These are phyloP conservation scores for Fusarium nelsonii DNA, from an alignment of 2,329 filamentous ascomycete genomes.

Conservation along the genomic window DNA sequence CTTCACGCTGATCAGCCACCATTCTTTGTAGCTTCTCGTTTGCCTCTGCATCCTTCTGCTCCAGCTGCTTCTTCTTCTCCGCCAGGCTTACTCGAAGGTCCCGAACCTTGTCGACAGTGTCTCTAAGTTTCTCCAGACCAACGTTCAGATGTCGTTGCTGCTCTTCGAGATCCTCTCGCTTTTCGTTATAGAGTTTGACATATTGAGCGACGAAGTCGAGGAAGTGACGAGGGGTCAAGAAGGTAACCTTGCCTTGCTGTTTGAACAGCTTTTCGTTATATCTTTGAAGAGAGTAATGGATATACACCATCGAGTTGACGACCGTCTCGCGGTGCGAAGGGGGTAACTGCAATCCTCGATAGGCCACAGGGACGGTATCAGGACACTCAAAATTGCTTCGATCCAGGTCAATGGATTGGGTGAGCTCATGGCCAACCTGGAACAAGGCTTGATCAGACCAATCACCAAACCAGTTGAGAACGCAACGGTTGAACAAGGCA, in stretches of 20 bases:
- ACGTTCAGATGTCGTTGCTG: constrained; percentile 99
- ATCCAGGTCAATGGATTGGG: constrained; percentile 95
- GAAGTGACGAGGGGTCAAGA: constrained; percentile 95
- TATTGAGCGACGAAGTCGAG: constrained; percentile 98
- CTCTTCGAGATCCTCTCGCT: constrained; percentile 97
- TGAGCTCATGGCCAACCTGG: constrained; percentile 96
- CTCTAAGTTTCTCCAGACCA: constrained; percentile 94
- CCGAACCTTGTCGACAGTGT: constrained; percentile 97
- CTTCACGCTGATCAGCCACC: constrained; percentile 95
- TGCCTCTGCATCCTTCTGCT: constrained; percentile 93
- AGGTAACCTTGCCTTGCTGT: constrained; percentile 93
- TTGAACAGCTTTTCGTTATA: constrained; percentile 91
- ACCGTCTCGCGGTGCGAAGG: constrained; percentile 92
- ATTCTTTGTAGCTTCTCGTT: constrained; percentile 98
- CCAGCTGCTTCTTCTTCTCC: constrained; percentile 92
- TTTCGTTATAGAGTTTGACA: constrained; percentile 96
- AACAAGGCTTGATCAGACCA: constrained; percentile 99
- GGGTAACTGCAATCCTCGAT: constrained; percentile 84
- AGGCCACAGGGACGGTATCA: constrained; percentile 92
- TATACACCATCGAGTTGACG: constrained; percentile 98
- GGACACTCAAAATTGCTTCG: constrained; percentile 86
- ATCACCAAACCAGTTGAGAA: constrained; percentile 99
- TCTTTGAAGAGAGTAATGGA: constrained; percentile 91
- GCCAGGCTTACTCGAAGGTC: constrained; percentile 91
- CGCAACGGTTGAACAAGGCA: constrained; percentile 98